These are phyloP conservation scores for Xylaria sp. DNA, from an alignment of 2,329 filamentous ascomycete genomes.

Conservation along the genomic window DNA sequence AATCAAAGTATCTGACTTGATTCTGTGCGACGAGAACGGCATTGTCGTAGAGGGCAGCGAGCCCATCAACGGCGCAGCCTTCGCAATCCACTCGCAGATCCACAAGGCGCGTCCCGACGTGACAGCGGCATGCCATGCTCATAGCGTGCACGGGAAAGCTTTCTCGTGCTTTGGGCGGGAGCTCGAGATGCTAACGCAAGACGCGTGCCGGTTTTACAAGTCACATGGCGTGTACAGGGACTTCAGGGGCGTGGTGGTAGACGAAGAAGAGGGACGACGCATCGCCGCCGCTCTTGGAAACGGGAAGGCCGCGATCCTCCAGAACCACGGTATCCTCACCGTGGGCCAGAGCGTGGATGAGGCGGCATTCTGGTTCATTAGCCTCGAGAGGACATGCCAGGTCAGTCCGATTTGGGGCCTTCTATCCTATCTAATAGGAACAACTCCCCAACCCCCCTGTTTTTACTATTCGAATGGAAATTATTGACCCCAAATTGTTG, in stretches of 20 bases:
- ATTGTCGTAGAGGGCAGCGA: conserved; percentile 67
- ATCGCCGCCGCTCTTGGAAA: conserved; percentile 67
- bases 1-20: conserved; percentile 69
- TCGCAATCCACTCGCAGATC: conserved; percentile 70
- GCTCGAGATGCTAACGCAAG: conserved; percentile 72
- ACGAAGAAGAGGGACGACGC: conserved; percentile 65
- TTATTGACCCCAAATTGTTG: neutral
- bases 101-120: conserved; percentile 69
- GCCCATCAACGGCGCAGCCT: conserved; percentile 68
- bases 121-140: conserved; percentile 69
- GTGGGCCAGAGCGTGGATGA: conserved; percentile 73
- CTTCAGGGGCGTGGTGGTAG: conserved; percentile 71
- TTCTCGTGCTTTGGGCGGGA: conserved; percentile 67
- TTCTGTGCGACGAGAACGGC: conserved; percentile 68
- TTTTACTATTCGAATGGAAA: neutral
- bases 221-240: conserved; percentile 68
- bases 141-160: conserved; percentile 68
- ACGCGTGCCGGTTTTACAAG: conserved; percentile 67
- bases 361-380: conserved; percentile 70
- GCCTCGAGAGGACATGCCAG: conserved; percentile 70
- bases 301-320: conserved; percentile 66
- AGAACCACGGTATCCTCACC: conserved; percentile 73
- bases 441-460: too few relatives aligned
- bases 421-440: neutral
- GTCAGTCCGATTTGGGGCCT: neutral